phyloP scores from a whole-genome alignment of 495 filamentous ascomycete genomes.

The Cercophora samala region DNA sequence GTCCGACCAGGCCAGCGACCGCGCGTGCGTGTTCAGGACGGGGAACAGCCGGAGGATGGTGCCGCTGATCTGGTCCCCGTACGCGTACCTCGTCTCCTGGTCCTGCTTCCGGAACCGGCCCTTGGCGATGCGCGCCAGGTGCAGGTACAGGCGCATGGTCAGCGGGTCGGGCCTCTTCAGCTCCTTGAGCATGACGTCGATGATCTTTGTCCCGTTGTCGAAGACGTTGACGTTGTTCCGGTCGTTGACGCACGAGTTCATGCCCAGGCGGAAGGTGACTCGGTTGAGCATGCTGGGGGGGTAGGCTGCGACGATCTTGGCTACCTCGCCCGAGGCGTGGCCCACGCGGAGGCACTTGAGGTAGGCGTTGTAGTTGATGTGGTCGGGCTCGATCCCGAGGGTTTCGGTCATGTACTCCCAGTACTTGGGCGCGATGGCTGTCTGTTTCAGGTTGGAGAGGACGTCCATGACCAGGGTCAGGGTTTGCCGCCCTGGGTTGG shows the following conservation, averaged over 20 bases:
- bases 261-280: conserved; percentile 66
- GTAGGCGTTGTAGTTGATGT: conserved; percentile 60
- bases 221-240: conserved; percentile 63
- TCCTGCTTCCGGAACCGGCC: conserved; percentile 20
- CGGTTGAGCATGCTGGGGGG: conserved; percentile 37
- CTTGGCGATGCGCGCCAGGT: conserved; percentile 35
- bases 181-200: conserved; percentile 52
- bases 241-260: conserved; percentile 67
- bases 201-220: conserved; percentile 51
- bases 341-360: conserved; percentile 63
- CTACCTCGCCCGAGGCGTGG: conserved; percentile 55
- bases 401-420: conserved; percentile 65
- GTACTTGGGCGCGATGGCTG: conserved; percentile 57
- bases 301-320: conserved; percentile 53
- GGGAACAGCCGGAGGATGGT: conserved; percentile 42
- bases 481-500: conserved; percentile 60
- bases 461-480: conserved; percentile 66
- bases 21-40: conserved; percentile 32
- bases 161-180: conserved; percentile 43
- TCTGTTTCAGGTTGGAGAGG: conserved; percentile 50
- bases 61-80: conserved; percentile 33
- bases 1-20: conserved; percentile 24
- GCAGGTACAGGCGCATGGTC: conserved; percentile 41
- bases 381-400: conserved; percentile 63
- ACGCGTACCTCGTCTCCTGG: conserved; percentile 21